Evolutionary conservation across 2,329 filamentous ascomycete genomes (phyloP).

Genomic region (Neodidymelliopsis sp.): DNA sequence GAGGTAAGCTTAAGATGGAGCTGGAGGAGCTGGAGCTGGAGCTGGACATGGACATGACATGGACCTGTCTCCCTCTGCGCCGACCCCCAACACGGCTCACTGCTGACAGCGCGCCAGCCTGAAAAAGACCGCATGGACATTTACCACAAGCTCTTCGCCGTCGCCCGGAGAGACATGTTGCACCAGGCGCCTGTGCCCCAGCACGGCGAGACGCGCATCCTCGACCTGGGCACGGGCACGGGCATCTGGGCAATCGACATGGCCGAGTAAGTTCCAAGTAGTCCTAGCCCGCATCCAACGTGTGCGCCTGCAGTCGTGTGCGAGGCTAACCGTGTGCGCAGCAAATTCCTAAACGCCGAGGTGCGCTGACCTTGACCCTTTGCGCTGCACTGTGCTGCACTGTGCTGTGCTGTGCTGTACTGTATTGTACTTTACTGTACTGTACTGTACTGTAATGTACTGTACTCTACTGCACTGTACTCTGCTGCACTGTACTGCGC

Average conservation of each 20-base stretch:
- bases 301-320: slow-evolving; percentile 19
- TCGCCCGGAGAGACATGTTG: slow-evolving; percentile 64
- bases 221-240: slow-evolving; percentile 81
- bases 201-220: slow-evolving; percentile 57
- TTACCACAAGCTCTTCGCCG: slow-evolving; percentile 77
- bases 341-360: slow-evolving; percentile 64
- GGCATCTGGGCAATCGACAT: slow-evolving; percentile 93
- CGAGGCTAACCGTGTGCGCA: slow-evolving; percentile 46
- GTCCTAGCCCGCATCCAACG: no score
- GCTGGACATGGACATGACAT: no score
- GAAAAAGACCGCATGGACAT: slow-evolving; percentile 83
- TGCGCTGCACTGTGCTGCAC: no score
- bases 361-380: slow-evolving; percentile 45
- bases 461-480: no score
- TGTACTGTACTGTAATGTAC: no score
- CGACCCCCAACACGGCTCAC: background rate
- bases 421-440: no score
- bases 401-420: no score
- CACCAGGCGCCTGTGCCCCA: slow-evolving; percentile 54
- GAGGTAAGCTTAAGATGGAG: no score
- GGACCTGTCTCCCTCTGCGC: background rate
- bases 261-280: slow-evolving; percentile 73
- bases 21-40: no score
- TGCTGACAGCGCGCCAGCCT: slow-evolving; percentile 55
- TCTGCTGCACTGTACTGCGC: no score